phyloP scores from a whole-genome alignment of 1,284 basidiomycete species.

The Pyrrhoderma noxium region DNA sequence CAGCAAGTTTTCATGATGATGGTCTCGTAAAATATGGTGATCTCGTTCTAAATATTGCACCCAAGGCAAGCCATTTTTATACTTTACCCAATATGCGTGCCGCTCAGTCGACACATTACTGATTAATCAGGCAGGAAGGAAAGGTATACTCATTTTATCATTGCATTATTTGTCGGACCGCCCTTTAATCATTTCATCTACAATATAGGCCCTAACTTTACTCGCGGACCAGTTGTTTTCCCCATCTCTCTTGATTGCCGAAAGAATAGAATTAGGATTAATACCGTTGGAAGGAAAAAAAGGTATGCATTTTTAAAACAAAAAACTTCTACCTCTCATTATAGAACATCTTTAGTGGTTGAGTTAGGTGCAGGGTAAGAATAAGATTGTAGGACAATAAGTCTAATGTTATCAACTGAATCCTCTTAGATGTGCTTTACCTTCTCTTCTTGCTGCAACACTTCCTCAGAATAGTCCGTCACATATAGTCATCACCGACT shows the following conservation, averaged over 20 bases:
- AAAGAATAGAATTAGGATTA: constrained; percentile 50
- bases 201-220: constrained; percentile 52
- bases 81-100: background rate
- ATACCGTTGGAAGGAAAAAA: constrained; percentile 34
- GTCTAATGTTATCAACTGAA: too few relatives aligned
- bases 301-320: constrained; percentile 36
- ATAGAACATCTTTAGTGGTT: constrained; percentile 35
- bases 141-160: constrained; percentile 34
- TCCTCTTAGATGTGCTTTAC: constrained; percentile 38
- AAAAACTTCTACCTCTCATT: background rate
- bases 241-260: constrained; percentile 56
- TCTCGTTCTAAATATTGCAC: constrained; percentile 41
- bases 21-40: constrained; percentile 40
- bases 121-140: constrained; percentile 38
- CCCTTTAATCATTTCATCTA: constrained; percentile 19
- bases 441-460: constrained; percentile 51
- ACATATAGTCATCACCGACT: constrained; percentile 55
- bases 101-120: constrained; percentile 1
- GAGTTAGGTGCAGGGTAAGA: constrained; percentile 54
- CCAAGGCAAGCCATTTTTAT: constrained; percentile 37
- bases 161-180: constrained; percentile 3
- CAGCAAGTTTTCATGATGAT: constrained; percentile 20
- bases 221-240: constrained; percentile 69
- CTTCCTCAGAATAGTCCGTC: constrained; percentile 34
- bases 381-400: too few relatives aligned